Evolutionary conservation across 441 rosid species (phyloP).

Genomic region (Erysimum pusillum): DNA sequence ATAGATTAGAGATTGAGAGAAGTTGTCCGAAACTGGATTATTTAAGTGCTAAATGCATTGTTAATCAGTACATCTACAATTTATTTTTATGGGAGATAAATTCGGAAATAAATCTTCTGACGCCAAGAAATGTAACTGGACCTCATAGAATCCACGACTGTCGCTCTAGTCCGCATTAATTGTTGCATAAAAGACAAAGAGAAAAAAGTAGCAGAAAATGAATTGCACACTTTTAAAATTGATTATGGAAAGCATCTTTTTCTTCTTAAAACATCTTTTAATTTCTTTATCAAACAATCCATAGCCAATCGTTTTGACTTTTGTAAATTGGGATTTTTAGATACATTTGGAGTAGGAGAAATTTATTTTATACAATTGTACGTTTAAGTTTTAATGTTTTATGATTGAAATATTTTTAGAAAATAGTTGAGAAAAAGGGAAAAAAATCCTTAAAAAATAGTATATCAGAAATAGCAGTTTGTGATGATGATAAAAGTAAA

Average conservation of each 20-base stretch:
- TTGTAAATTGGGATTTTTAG: not conserved
- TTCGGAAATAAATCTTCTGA: constrained; percentile 14
- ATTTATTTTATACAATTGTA: not conserved
- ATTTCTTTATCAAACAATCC: not conserved
- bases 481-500: not conserved
- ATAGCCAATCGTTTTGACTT: constrained; percentile 35
- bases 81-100: not conserved
- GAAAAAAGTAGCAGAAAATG: constrained; percentile 34
- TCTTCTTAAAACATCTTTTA: not conserved
- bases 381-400: not conserved
- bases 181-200: constrained; percentile 35
- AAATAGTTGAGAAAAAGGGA: not conserved
- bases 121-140: constrained; percentile 49
- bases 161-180: constrained; percentile 37
- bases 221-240: constrained; percentile 25
- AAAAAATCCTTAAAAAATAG: not conserved
- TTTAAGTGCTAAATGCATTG: not conserved
- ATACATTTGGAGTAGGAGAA: constrained; percentile 1
- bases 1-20: not conserved
- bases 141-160: constrained; percentile 52
- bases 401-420: not conserved
- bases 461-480: constrained; percentile 16
- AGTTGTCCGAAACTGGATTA: constrained; percentile 22
- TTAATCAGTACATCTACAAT: not conserved
- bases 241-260: constrained; percentile 36